Base-by-base conservation (phyloP, 495 filamentous ascomycete genomes). In the Penicillium simplicissimum region DNA sequence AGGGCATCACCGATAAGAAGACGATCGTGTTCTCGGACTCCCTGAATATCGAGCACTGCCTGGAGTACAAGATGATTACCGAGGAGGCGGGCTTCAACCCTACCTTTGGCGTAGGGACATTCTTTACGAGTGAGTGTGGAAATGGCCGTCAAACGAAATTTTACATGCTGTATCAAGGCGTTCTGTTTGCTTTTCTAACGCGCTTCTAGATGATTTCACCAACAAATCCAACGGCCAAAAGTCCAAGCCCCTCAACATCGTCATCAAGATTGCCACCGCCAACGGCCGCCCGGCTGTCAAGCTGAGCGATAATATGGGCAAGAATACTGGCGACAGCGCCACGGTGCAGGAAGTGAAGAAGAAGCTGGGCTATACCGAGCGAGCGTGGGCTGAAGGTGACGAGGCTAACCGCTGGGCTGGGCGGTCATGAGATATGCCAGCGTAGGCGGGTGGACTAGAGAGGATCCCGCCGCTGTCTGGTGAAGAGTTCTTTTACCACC, bases 21-120 rank as follows among this genome's bases (percentile, higher is more conserved):
- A 90, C 85, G 0, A 89, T 98, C 47, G 95, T 98, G n/a, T 98
- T 98, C 72, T 98, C 95, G 3, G 95, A 98, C 75, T 95, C 91
- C 7, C 78, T 98, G 37, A 87, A 97, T 66, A 90, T 97, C 58
- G 92, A 97, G 15, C 86, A 87, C 42, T 98, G 96, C 71, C 75
- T 97, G 28, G 86, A 95, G 72, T 98, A 98, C 76, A 94, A 92
- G 77, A 71, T 83, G 33, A 84, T 88, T 43, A 87, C 93, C 1
- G 92, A 96, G 52, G 84, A 87, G 42, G 86, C 88, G 8, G 89
- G 90, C 43, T 93, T 98, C 72, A 82, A 84, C 47, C 87, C 92
- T 19, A 88, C 86, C 0, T 98, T 98, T 76, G 95, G 95, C 35
- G 88, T 98, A 17, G 95, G 95, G 1, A 98, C 95, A 0, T 98